These are phyloP conservation scores for Apium graveolens DNA, from an alignment of 129 eudicot species.

Conservation along the genomic window DNA sequence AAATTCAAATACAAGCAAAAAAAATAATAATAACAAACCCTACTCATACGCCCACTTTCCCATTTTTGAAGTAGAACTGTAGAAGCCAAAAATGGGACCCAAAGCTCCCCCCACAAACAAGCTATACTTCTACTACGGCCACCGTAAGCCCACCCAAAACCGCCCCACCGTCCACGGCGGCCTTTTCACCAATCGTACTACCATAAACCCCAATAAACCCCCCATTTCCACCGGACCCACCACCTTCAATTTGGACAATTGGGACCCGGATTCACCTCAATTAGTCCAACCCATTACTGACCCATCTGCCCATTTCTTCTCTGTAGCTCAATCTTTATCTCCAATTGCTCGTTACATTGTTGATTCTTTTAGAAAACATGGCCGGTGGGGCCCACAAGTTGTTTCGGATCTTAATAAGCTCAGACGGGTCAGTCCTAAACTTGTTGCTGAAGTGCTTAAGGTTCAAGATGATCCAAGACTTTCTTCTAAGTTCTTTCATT, in stretches of 20 bases:
- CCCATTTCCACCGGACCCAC: conserved; percentile 21
- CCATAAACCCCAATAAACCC: conserved; percentile 29
- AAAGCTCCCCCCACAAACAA: conserved; percentile 30
- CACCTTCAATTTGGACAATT: conserved; percentile 44
- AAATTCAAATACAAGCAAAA: too few relatives aligned
- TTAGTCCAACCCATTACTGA: conserved; percentile 15
- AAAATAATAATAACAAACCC: too few relatives aligned
- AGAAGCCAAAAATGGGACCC: conserved; percentile 10
- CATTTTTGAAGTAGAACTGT: too few relatives aligned
- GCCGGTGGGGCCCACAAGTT: conserved; percentile 65
- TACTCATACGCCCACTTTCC: too few relatives aligned
- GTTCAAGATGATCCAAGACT: conserved; percentile 56
- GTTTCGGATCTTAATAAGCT: conserved; percentile 72
- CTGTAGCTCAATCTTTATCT: conserved; percentile 54
- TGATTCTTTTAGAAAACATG: conserved; percentile 64
- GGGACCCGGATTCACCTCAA: conserved; percentile 62
- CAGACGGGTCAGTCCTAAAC: conserved; percentile 77
- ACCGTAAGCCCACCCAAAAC: conserved; percentile 69
- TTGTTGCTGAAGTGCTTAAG: conserved; percentile 81
- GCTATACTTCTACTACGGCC: conserved; percentile 61
- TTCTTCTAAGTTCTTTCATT: conserved; percentile 77
- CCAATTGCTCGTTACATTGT: conserved; percentile 84
- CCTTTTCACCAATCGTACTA: conserved; percentile 63
- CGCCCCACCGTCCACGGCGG: conserved; percentile 78
- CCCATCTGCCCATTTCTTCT: conserved; percentile 56